These are phyloP conservation scores for Ogataea neopini DNA, from an alignment of 805 yeast genomes.

Conservation along the genomic window DNA sequence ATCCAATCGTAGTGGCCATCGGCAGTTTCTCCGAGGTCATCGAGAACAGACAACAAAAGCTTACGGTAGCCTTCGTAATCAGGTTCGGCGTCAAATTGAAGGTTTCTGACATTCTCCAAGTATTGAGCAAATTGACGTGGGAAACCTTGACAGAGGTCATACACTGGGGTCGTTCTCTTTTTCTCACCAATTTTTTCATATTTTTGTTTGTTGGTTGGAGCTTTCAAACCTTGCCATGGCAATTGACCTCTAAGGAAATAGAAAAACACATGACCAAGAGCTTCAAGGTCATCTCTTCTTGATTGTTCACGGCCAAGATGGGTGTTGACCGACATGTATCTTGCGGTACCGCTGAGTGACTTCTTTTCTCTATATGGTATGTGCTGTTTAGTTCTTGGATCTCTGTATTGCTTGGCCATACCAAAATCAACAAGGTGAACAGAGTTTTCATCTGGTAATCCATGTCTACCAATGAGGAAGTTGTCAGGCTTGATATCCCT, in stretches of 20 bases:
- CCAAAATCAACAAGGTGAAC: slow-evolving; percentile 96
- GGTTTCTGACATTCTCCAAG: slow-evolving; percentile 81
- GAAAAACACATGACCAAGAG: slow-evolving; percentile 94
- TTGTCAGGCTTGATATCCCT: slow-evolving; percentile 98
- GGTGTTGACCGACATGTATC: slow-evolving; percentile 97
- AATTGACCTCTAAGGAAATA: slow-evolving; percentile 91
- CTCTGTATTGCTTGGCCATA: slow-evolving; percentile 97
- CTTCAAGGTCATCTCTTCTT: slow-evolving; percentile 94
- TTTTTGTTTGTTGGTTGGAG: slow-evolving; percentile 96
- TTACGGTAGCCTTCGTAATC: slow-evolving; percentile 86
- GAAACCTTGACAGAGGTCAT: slow-evolving; percentile 82
- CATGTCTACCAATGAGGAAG: slow-evolving; percentile 89
- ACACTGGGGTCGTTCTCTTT: slow-evolving; percentile 85
- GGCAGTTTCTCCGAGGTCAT: slow-evolving; percentile 64
- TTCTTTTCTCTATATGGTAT: slow-evolving; percentile 97
- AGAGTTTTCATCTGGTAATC: slow-evolving; percentile 76
- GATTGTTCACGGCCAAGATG: slow-evolving; percentile 97
- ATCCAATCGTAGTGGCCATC: slow-evolving; percentile 98
- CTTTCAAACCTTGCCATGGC: slow-evolving; percentile 99
- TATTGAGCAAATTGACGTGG: slow-evolving; percentile 95
- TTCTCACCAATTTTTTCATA: slow-evolving; percentile 97
- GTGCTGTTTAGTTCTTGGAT: slow-evolving; percentile 92
- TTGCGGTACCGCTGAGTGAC: slow-evolving; percentile 95
- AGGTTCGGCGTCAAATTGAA: slow-evolving; percentile 92
- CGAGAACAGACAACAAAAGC: slow-evolving; percentile 75